A percentile compares a stretch with the other conserved stretches of the same genome.
These are phyloP conservation scores for Arthrocladium fulminans DNA, from an alignment of 2,329 filamentous ascomycete species.

Conservation along the genomic window DNA sequence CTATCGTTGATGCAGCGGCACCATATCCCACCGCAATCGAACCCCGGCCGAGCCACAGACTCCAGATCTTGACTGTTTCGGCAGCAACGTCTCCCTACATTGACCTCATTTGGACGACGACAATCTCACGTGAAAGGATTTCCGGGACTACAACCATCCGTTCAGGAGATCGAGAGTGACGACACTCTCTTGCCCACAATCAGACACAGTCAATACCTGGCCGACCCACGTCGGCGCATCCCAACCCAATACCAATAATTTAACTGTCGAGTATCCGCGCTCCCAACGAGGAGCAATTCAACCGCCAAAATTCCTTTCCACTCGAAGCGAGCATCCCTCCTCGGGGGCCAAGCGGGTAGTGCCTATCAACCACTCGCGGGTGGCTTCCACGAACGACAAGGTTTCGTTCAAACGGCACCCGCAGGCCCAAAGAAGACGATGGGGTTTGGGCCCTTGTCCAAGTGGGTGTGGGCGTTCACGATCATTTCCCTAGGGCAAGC, in stretches of 20 bases:
- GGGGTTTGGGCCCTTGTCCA: conserved; percentile 64
- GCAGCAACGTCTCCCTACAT: not conserved
- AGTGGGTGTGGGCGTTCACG: conserved; percentile 85
- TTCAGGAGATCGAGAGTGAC: not conserved
- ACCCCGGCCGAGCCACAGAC: not conserved
- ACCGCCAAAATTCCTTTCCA: conserved; percentile 47
- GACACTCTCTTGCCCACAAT: not conserved
- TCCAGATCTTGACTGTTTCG: not conserved
- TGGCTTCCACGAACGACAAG: conserved; percentile 46
- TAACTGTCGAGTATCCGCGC: conserved; percentile 8
- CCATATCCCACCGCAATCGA: not conserved
- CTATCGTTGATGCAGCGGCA: not conserved
- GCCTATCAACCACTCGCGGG: conserved; percentile 40
- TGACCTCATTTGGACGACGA: not conserved
- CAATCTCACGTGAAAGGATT: not conserved
- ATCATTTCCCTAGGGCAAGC: conserved; percentile 66
- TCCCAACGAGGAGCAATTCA: conserved; percentile 10
- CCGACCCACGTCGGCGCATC: not conserved
- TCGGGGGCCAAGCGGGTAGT: conserved; percentile 46
- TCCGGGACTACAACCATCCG: no score
- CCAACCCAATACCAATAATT: not conserved
- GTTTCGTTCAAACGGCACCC: conserved; percentile 34
- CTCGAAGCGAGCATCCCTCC: conserved; percentile 49
- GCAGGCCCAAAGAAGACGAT: conserved; percentile 16
- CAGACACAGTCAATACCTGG: not conserved